Evolutionary conservation across 2,329 filamentous ascomycete genomes (phyloP).

Genomic region (Colletotrichum kahawae): DNA sequence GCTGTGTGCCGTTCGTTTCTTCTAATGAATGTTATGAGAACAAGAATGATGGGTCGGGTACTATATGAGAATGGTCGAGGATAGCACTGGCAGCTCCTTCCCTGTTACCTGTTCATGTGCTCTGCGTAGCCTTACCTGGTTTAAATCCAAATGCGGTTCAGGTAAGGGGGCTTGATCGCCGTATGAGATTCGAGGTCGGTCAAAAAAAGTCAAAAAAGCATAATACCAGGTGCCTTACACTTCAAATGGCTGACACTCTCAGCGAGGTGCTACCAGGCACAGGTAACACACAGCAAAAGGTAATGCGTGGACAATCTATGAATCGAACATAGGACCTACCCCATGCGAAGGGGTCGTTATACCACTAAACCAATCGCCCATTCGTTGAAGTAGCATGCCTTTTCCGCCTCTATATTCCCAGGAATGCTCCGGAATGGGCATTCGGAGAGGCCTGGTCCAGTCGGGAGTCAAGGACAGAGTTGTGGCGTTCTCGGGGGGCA

Average conservation of each 20-base stretch:
- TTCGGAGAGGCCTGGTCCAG: not conserved
- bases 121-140: too few relatives aligned
- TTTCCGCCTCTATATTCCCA: not conserved
- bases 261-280: not conserved
- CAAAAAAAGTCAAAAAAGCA: not conserved
- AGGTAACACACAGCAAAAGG: not conserved
- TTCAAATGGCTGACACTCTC: too few relatives aligned
- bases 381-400: not conserved
- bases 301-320: not conserved
- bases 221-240: not conserved
- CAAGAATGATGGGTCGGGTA: too few relatives aligned
- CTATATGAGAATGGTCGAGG: too few relatives aligned
- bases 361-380: not conserved
- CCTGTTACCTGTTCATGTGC: too few relatives aligned
- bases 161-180: too few relatives aligned
- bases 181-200: too few relatives aligned
- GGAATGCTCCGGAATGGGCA: not conserved
- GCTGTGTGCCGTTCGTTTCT: not conserved
- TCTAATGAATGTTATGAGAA: not conserved
- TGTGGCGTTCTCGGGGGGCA: not conserved
- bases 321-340: not conserved
- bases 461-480: not conserved
- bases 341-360: not conserved
- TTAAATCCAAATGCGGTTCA: too few relatives aligned
- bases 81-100: too few relatives aligned